phyloP scores from a whole-genome alignment of 805 yeast species.

The Kregervanrija pseudodelftensis region DNA sequence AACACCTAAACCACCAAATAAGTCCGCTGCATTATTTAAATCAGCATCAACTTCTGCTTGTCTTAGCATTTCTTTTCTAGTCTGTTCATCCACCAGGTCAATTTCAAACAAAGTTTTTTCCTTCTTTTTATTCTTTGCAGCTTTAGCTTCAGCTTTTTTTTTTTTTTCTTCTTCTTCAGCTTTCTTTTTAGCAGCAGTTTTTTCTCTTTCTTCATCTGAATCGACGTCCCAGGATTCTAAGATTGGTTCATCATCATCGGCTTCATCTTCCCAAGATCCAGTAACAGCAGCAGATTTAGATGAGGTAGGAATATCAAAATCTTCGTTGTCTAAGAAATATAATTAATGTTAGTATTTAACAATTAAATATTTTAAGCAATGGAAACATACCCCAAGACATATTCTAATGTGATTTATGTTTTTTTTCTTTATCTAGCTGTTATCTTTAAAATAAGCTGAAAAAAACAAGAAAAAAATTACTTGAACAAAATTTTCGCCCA shows the following conservation, averaged over 20 bases:
- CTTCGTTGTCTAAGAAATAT: conserved; percentile 66
- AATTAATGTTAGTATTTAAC: neutral
- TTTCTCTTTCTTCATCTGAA: conserved; percentile 48
- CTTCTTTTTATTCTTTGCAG: conserved; percentile 37
- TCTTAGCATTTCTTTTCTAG: conserved; percentile 67
- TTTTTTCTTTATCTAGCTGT: neutral
- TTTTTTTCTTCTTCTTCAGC: conserved; percentile 11
- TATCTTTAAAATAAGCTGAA: neutral
- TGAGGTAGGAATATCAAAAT: conserved; percentile 59
- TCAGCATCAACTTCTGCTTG: conserved; percentile 82
- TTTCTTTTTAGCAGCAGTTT: conserved; percentile 20
- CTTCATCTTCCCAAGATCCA: conserved; percentile 76
- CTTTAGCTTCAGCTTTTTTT: conserved; percentile 31
- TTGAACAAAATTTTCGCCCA: neutral
- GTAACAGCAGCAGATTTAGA: conserved; percentile 34
- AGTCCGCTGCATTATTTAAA: conserved; percentile 85
- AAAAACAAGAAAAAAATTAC: neutral
- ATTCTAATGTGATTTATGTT: neutral
- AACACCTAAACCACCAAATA: conserved; percentile 68
- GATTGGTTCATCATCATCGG: conserved; percentile 67
- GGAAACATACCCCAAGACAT: conserved; percentile 10
- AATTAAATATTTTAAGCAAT: neutral
- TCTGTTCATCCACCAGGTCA: conserved; percentile 63
- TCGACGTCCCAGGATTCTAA: conserved; percentile 87
- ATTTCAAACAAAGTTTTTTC: conserved; percentile 43